These are phyloP conservation scores for Puccinia hordei DNA, from an alignment of 1,284 basidiomycete genomes.

Conservation along the genomic window DNA sequence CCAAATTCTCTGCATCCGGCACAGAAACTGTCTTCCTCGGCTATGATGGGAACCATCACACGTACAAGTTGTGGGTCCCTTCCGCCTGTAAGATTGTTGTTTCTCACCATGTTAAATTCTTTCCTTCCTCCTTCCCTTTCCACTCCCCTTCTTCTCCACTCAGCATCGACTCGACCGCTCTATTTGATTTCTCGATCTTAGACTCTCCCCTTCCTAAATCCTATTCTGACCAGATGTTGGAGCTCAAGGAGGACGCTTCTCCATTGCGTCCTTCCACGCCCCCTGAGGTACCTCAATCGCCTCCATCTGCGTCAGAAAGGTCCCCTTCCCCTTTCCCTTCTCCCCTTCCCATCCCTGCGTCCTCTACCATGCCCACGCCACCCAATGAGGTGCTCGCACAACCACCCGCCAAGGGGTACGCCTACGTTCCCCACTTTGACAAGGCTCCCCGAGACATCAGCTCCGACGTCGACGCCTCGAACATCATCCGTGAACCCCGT, in stretches of 20 bases:
- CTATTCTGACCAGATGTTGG: too few relatives aligned
- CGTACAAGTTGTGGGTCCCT: not conserved
- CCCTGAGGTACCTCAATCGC: too few relatives aligned
- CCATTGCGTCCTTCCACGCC: too few relatives aligned
- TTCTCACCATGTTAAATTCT: conserved; percentile 2
- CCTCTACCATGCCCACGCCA: not conserved
- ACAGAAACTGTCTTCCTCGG: not conserved
- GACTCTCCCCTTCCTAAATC: not conserved
- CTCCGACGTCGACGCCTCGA: not conserved
- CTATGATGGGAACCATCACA: not conserved
- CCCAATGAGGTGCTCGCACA: not conserved
- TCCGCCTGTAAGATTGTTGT: not conserved
- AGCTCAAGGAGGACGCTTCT: too few relatives aligned
- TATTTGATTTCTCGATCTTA: too few relatives aligned
- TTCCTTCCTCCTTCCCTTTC: not conserved
- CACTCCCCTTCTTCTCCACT: too few relatives aligned
- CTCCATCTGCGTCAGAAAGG: too few relatives aligned
- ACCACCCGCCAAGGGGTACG: not conserved
- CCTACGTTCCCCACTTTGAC: conserved; percentile 2
- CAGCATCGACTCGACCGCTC: too few relatives aligned
- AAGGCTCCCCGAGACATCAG: not conserved
- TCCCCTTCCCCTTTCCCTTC: not conserved
- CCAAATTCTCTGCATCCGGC: too few relatives aligned
- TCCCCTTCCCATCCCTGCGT: not conserved
- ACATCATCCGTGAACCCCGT: not conserved